phyloP scores from a whole-genome alignment of 2,329 filamentous ascomycete genomes.

The Magnaporthiopsis incrustans region DNA sequence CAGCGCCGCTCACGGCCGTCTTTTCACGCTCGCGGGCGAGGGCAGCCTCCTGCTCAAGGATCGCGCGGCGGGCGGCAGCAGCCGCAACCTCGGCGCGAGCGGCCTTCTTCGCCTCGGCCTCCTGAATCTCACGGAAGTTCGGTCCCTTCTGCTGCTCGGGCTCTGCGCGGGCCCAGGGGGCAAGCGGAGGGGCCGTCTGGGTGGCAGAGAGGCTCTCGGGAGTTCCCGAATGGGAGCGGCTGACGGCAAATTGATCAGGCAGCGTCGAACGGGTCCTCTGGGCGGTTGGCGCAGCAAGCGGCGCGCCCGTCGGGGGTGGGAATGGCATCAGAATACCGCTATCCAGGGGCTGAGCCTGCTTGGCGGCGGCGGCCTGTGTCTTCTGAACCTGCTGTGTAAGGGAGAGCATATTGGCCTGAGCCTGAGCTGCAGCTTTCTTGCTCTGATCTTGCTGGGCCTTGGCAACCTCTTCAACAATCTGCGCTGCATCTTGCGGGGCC shows the following conservation, averaged over 20 bases:
- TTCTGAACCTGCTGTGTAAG: constrained; percentile 81
- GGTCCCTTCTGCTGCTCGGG: constrained; percentile 71
- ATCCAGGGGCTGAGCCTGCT: constrained; percentile 35
- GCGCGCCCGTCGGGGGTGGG: constrained; percentile 57
- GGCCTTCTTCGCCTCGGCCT: constrained; percentile 86
- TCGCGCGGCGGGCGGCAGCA: constrained; percentile 65
- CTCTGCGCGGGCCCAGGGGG: constrained; percentile 95
- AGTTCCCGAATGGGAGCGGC: constrained; percentile 68
- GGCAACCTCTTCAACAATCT: constrained; percentile 10
- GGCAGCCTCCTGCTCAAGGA: constrained; percentile 70
- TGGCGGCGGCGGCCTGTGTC: constrained; percentile 45
- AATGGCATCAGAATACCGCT: constrained; percentile 69
- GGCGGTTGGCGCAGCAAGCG: constrained; percentile 79
- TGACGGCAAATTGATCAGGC: constrained; percentile 57
- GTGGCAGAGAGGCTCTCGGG: constrained; percentile 44
- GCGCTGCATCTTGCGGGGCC: constrained; percentile 8
- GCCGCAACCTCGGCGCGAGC: constrained; percentile 81
- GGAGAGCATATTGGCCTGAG: constrained; percentile 46
- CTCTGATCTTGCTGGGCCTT: constrained; percentile 1
- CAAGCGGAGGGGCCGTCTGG: constrained; percentile 51
- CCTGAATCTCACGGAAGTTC: constrained; percentile 93
- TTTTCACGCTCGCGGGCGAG: constrained; percentile 53
- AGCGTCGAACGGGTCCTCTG: constrained; percentile 79
- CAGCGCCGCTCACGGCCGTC: constrained; percentile 50
- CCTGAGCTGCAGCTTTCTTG: constrained; percentile 10